Evolutionary conservation across 2,329 filamentous ascomycete species (phyloP).

Genomic region (Penicillium italicum): DNA sequence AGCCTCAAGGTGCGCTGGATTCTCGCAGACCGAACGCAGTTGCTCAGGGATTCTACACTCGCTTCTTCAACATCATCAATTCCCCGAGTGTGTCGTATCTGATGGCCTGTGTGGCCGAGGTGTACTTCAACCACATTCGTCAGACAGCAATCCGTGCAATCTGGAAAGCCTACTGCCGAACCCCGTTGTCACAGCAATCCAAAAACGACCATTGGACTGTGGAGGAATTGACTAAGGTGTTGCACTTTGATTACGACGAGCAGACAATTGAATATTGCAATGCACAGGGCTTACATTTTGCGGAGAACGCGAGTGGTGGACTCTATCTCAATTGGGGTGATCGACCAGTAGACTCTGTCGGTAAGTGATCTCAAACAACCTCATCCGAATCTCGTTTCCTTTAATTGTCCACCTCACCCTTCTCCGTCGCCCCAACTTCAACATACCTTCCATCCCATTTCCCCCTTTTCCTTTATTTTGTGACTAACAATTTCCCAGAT

Average conservation of each 20-base stretch:
- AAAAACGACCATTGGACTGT: constrained; percentile 57
- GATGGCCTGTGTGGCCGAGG: constrained; percentile 62
- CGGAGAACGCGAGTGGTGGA: constrained; percentile 44
- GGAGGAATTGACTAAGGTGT: constrained; percentile 48
- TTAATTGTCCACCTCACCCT: neutral
- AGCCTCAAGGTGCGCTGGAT: constrained; percentile 51
- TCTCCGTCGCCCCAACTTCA: neutral
- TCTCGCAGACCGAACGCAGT: constrained; percentile 50
- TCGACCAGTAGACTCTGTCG: constrained; percentile 47
- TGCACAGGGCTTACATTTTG: constrained; percentile 52
- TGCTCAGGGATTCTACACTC: constrained; percentile 56
- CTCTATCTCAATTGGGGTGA: constrained; percentile 52
- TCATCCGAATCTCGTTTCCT: neutral
- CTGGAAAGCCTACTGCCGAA: constrained; percentile 51
- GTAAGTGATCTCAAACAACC: constrained; percentile 25
- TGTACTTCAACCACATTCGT: constrained; percentile 59
- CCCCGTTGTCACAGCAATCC: constrained; percentile 46
- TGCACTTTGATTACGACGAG: constrained; percentile 55
- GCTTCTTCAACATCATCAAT: constrained; percentile 56
- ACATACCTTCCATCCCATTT: neutral
- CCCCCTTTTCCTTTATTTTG: neutral
- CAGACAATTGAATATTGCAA: constrained; percentile 55
- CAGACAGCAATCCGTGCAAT: constrained; percentile 54
- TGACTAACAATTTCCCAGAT: constrained; percentile 23
- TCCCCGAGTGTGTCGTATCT: constrained; percentile 58